Evolutionary conservation across 805 yeast species (phyloP).

Genomic region (Candida xiaguanensis): DNA sequence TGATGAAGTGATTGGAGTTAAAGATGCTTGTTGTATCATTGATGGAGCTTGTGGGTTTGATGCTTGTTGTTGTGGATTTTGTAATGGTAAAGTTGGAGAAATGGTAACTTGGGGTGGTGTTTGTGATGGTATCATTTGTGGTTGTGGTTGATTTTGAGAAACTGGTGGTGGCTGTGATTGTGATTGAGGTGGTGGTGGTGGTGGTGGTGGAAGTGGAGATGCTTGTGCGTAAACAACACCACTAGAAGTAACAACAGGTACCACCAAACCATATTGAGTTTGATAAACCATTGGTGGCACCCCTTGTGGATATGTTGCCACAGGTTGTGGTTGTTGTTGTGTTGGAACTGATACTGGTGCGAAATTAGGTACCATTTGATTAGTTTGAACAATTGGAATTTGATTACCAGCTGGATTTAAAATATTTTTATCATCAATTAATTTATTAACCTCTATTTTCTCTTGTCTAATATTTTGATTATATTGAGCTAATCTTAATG

Average conservation of each 20-base stretch:
- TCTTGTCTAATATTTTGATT: slow-evolving; percentile 33
- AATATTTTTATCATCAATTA: slow-evolving; percentile 4
- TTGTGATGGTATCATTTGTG: slow-evolving; percentile 2
- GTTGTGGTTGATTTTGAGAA: slow-evolving; percentile 5
- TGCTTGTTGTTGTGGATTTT: slow-evolving; percentile 10
- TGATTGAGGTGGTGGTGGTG: slow-evolving; percentile 10
- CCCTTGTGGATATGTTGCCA: not conserved
- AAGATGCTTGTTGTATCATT: slow-evolving; percentile 8
- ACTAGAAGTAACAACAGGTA: slow-evolving; percentile 19
- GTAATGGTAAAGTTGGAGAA: slow-evolving; percentile 5
- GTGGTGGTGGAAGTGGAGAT: slow-evolving; percentile 9
- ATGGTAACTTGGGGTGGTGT: slow-evolving; percentile 2
- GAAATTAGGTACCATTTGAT: not conserved
- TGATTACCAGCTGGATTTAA: not conserved
- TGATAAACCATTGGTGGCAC: slow-evolving; percentile 15
- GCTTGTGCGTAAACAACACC: slow-evolving; percentile 12
- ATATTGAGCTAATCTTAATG: slow-evolving; percentile 47
- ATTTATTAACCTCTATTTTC: slow-evolving; percentile 13
- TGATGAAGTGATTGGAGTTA: slow-evolving; percentile 9
- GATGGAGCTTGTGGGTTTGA: slow-evolving; percentile 16
- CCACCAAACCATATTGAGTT: slow-evolving; percentile 25
- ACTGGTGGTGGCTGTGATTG: slow-evolving; percentile 1
- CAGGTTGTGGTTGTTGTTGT: not conserved
- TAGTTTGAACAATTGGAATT: slow-evolving; percentile 2
- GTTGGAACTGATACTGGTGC: not conserved